Conservation (phyloP, 164 flowering plant species). For the Vitis labrusca region DNA sequence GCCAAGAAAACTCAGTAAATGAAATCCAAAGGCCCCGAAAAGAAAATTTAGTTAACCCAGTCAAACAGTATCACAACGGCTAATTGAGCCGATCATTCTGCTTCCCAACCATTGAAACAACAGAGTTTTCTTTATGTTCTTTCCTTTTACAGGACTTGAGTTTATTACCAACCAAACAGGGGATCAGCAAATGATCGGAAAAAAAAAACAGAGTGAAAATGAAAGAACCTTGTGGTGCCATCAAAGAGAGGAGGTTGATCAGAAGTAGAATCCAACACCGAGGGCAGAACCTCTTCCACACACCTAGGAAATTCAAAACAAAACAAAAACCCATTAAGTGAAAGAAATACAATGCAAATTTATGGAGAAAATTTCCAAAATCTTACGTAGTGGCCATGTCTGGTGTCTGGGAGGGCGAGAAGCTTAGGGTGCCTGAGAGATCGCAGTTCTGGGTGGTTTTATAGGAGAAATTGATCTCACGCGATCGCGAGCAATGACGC, state of each 20-base stretch:
- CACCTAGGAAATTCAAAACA: neutral
- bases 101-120: neutral
- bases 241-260: constrained; percentile 50
- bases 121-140: neutral
- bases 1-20: constrained; percentile 1
- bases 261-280: constrained; percentile 30
- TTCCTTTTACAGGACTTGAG: neutral
- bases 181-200: neutral
- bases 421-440: no score
- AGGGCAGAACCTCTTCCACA: constrained; percentile 26
- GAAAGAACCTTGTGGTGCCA: constrained; percentile 49
- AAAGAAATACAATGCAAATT: no score
- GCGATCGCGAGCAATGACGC: no score
- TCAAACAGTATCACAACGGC: no score
- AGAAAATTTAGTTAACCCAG: neutral
- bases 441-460: no score
- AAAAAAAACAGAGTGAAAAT: neutral
- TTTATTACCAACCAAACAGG: neutral
- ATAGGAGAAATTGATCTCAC: no score
- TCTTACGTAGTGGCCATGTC: no score
- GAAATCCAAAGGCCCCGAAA: neutral
- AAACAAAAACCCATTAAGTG: no score
- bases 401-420: no score
- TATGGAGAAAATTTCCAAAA: no score
- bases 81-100: no score